Percentiles rank a stretch among this genome's conserved stretches.
These are phyloP conservation scores for Pestalotiopsis sp. DNA, from an alignment of 2,329 filamentous ascomycete species.

Conservation along the genomic window DNA sequence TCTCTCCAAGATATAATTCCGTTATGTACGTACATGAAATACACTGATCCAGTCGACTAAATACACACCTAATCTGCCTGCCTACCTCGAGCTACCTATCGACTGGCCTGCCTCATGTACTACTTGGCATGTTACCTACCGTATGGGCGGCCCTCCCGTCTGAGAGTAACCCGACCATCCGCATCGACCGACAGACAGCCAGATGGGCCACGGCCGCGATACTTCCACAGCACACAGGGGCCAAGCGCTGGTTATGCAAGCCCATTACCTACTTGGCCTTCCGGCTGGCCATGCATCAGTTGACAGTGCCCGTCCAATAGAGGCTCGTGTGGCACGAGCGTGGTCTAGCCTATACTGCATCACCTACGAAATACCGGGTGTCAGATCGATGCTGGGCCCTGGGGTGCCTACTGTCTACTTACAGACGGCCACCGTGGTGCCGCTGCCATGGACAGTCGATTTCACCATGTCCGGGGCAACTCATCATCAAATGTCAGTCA, in stretches of 20 bases:
- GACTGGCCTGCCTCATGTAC: not conserved
- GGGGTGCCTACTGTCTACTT: not conserved
- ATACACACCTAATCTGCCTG: not conserved
- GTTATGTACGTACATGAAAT: not conserved
- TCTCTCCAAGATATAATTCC: not conserved
- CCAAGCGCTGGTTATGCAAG: not conserved
- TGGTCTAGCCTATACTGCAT: not conserved
- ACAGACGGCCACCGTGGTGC: no score
- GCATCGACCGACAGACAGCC: not conserved
- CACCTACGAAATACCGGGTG: no score
- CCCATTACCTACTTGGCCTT: not conserved
- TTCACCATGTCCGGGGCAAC: not conserved
- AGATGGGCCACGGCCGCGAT: not conserved
- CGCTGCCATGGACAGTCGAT: no score
- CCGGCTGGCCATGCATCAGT: not conserved
- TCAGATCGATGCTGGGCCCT: no score
- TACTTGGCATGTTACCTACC: not conserved
- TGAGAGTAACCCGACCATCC: not conserved
- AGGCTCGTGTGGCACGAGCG: not conserved
- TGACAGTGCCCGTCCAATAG: not conserved
- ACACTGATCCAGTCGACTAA: not conserved
- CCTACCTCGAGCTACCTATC: not conserved
- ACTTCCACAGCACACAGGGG: not conserved
- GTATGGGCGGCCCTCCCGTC: not conserved
- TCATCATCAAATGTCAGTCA: not conserved